Evolutionary conservation across 1,139 yeast genomes (phyloP).

Genomic region (Kluyveromyces sp.): DNA sequence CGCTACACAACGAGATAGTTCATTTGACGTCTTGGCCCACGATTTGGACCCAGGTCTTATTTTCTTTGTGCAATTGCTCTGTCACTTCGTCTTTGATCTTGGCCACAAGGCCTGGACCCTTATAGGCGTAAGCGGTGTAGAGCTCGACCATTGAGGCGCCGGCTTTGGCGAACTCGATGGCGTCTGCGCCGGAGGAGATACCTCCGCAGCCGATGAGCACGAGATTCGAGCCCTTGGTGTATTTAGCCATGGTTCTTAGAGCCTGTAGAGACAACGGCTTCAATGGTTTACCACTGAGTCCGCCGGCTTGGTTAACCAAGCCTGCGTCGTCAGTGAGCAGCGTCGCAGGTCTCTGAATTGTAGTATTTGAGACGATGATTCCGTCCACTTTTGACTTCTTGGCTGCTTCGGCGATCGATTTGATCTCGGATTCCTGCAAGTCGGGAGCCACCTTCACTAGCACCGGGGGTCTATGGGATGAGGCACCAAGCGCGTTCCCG

Average conservation of each 20-base stretch:
- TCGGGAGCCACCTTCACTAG: constrained; percentile 93
- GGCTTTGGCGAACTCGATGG: constrained; percentile 83
- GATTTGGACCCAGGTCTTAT: constrained; percentile 77
- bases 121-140: constrained; percentile 86
- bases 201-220: constrained; percentile 95
- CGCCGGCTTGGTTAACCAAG: constrained; percentile 62
- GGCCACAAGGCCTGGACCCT: constrained; percentile 84
- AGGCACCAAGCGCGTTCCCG: constrained; percentile 28
- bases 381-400: constrained; percentile 78
- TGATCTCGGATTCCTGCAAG: constrained; percentile 71
- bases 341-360: constrained; percentile 65
- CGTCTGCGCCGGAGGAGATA: constrained; percentile 75
- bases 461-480: constrained; percentile 51
- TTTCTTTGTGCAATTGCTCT: constrained; percentile 58
- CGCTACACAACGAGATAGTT: constrained; percentile 1
- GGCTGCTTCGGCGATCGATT: constrained; percentile 77
- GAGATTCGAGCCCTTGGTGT: constrained; percentile 60
- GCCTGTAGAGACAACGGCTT: constrained; percentile 75
- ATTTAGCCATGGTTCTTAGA: constrained; percentile 58
- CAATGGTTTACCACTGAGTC: constrained; percentile 87
- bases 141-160: constrained; percentile 86
- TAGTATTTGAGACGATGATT: constrained; percentile 85
- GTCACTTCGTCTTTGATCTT: constrained; percentile 72
- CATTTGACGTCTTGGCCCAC: constrained; percentile 48
- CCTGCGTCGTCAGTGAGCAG: constrained; percentile 43